These are phyloP conservation scores for Aurifilum marmelostoma DNA, from an alignment of 2,329 filamentous ascomycete species.

Conservation along the genomic window DNA sequence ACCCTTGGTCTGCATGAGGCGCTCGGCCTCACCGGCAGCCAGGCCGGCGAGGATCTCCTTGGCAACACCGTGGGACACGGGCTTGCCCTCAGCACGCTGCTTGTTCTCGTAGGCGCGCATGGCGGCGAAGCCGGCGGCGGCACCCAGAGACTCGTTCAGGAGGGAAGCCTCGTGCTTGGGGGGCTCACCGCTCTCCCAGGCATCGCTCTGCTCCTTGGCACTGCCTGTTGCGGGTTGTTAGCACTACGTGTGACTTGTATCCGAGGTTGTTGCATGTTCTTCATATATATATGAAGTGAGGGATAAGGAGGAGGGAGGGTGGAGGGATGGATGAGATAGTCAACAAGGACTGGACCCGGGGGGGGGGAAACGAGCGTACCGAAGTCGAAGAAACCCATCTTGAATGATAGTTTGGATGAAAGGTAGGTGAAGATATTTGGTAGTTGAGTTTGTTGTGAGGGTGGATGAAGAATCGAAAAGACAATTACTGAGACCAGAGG, in stretches of 20 bases:
- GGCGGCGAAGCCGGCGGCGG: constrained; percentile 76
- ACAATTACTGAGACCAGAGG: not conserved
- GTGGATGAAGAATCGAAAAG: constrained; percentile 6
- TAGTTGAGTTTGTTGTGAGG: constrained; percentile 1
- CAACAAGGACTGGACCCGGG: not conserved
- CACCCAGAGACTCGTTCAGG: constrained; percentile 74
- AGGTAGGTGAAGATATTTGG: not conserved
- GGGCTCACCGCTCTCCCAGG: constrained; percentile 50
- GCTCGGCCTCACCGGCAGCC: constrained; percentile 76
- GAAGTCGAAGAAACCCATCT: constrained; percentile 31
- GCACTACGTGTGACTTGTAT: not conserved
- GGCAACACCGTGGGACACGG: constrained; percentile 72
- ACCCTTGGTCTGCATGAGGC: constrained; percentile 73
- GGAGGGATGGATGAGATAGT: not conserved
- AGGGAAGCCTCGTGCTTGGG: constrained; percentile 62
- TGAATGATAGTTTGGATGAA: constrained; percentile 15
- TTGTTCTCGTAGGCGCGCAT: constrained; percentile 81
- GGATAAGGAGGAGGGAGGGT: not conserved
- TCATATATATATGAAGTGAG: not conserved
- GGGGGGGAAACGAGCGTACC: constrained; percentile 22
- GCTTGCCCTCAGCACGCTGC: constrained; percentile 72
- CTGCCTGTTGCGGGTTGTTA: constrained; percentile 5
- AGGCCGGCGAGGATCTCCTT: constrained; percentile 77
- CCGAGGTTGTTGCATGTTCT: not conserved
- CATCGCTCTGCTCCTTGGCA: constrained; percentile 36